phyloP scores from a whole-genome alignment of 306 rosid genomes.

The Gillenia trifoliata region DNA sequence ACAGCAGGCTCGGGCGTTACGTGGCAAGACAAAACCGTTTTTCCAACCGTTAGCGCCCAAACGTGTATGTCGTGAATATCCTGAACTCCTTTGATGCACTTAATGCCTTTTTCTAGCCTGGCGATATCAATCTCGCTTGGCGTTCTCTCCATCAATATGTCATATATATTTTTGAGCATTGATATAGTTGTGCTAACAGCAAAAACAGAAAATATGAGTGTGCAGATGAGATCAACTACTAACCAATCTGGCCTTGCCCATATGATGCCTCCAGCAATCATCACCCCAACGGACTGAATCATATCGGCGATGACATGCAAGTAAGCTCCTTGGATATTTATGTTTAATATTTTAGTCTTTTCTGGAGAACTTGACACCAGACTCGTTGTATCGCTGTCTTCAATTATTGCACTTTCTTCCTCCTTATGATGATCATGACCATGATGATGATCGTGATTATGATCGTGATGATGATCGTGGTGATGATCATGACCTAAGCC shows the following conservation, averaged over 20 bases:
- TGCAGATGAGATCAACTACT: slow-evolving; percentile 67
- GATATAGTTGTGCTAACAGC: slow-evolving; percentile 60
- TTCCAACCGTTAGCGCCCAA: slow-evolving; percentile 82
- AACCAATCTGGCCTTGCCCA: slow-evolving; percentile 78
- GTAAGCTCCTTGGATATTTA: slow-evolving; percentile 91
- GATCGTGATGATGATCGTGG: slow-evolving; percentile 5
- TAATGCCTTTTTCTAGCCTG: slow-evolving; percentile 51
- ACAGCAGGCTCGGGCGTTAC: slow-evolving; percentile 51
- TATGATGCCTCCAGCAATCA: slow-evolving; percentile 79
- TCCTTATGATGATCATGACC: slow-evolving; percentile 19
- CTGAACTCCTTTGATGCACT: slow-evolving; percentile 62
- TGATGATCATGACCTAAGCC: neutral
- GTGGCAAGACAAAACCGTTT: slow-evolving; percentile 72
- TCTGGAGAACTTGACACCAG: slow-evolving; percentile 34
- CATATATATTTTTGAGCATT: slow-evolving; percentile 55
- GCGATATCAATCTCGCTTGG: slow-evolving; percentile 54
- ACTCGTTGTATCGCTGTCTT: slow-evolving; percentile 44
- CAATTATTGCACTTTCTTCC: slow-evolving; percentile 27
- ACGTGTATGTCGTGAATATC: slow-evolving; percentile 73
- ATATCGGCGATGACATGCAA: slow-evolving; percentile 82
- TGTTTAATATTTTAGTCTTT: slow-evolving; percentile 37
- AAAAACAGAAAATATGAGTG: slow-evolving; percentile 66
- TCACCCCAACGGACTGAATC: slow-evolving; percentile 94
- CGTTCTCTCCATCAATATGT: slow-evolving; percentile 71
- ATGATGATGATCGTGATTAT: neutral